phyloP scores from a whole-genome alignment of 495 filamentous ascomycete species.

The Penicillium ochrochloron region DNA sequence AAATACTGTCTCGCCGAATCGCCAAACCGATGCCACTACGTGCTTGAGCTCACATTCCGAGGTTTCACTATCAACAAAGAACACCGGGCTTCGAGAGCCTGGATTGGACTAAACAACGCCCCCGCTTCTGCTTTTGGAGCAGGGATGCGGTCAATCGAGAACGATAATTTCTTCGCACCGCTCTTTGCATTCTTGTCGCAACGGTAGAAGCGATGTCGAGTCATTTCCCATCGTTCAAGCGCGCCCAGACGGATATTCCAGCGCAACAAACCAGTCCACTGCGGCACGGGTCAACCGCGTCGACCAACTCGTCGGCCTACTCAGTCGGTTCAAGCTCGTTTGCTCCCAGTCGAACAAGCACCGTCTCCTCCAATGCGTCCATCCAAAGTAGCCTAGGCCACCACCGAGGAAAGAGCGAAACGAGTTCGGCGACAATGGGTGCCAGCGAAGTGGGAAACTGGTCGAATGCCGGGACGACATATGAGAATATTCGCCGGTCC shows the following conservation, averaged over 20 bases:
- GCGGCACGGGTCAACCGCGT: conserved; percentile 77
- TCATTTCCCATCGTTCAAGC: conserved; percentile 54
- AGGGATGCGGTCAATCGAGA: conserved; percentile 51
- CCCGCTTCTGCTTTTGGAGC: conserved; percentile 41
- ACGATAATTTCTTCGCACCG: conserved; percentile 28
- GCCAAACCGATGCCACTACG: conserved; percentile 12
- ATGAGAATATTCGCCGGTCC: conserved; percentile 74
- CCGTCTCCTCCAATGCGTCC: conserved; percentile 76
- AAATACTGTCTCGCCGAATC: not conserved
- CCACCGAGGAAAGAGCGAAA: conserved; percentile 79
- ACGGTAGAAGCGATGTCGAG: conserved; percentile 45
- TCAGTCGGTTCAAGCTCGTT: conserved; percentile 69
- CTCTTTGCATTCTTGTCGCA: conserved; percentile 37
- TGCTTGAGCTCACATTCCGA: conserved; percentile 43
- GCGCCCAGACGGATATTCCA: conserved; percentile 68
- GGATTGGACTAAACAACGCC: conserved; percentile 20
- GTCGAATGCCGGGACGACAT: conserved; percentile 60
- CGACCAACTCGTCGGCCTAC: conserved; percentile 77
- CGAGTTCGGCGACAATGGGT: conserved; percentile 45
- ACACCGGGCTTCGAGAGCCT: conserved; percentile 1
- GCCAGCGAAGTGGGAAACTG: conserved; percentile 24
- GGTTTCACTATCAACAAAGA: conserved; percentile 5
- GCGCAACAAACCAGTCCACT: conserved; percentile 61
- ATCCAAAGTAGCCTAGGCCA: conserved; percentile 60
- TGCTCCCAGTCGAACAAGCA: conserved; percentile 73